phyloP scores from a whole-genome alignment of 768 basidiomycete genomes.

The Mycena sanguinolenta region DNA sequence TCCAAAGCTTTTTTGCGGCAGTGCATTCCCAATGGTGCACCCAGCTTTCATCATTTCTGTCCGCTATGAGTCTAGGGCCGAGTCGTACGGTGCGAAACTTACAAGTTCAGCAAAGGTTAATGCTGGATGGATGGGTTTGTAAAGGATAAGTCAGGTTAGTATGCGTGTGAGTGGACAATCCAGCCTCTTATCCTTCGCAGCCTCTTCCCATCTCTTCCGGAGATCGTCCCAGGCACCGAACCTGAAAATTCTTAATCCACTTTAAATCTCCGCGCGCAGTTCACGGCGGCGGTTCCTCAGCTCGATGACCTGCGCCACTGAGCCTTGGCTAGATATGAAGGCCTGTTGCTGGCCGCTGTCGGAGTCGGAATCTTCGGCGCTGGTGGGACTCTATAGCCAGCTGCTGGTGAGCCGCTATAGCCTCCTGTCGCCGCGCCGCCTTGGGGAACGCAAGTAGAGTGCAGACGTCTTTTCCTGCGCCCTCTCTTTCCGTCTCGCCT shows the following conservation, averaged over 20 bases:
- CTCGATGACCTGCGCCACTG: constrained; percentile 60
- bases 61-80: too few relatives aligned
- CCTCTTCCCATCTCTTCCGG: constrained; percentile 51
- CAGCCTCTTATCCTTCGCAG: constrained; percentile 40
- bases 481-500: too few relatives aligned
- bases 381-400: too few relatives aligned
- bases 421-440: too few relatives aligned
- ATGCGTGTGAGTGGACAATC: not conserved
- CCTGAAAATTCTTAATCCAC: constrained; percentile 84
- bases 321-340: constrained; percentile 38
- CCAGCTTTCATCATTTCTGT: too few relatives aligned
- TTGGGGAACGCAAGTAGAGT: too few relatives aligned
- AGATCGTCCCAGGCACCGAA: constrained; percentile 61
- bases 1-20: too few relatives aligned
- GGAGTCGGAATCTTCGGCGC: constrained; percentile 57
- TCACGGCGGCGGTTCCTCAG: constrained; percentile 67
- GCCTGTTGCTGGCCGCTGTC: constrained; percentile 52
- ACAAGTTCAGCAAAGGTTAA: constrained; percentile 95
- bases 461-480: too few relatives aligned
- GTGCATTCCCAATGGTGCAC: too few relatives aligned
- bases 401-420: too few relatives aligned
- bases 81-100: constrained; percentile 98
- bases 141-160: constrained; percentile 93
- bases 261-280: constrained; percentile 83
- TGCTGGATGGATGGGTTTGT: constrained; percentile 95